Base-by-base conservation (phyloP, 352 stramenopile species). In the Phytophthora sansomeana region DNA sequence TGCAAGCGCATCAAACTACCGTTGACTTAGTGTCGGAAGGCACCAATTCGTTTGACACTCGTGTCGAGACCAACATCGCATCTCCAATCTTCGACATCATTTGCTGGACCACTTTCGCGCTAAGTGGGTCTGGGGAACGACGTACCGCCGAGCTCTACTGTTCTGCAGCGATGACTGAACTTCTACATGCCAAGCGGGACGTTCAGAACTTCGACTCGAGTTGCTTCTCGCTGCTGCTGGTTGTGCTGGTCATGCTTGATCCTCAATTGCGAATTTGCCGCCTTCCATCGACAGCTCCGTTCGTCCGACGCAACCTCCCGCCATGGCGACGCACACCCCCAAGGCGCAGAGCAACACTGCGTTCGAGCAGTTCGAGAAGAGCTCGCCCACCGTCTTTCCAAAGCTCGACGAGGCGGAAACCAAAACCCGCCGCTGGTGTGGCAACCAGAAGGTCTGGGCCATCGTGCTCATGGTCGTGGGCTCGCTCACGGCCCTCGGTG, bases 401-500 rank as follows among this genome's bases (percentile, higher is more conserved):
- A 74, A 75, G 36, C 60, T 75, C 26, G 62, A 79, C 52, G 67
- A 79, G 33, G 8, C 9, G 16, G 19, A 48, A 10, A 21, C 30
- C 5, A 43, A 36, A 2, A 33, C 35, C 14, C 74, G 67, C 24
- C 57, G 70, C 43, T 89, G 82, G 32, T 78, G 80, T n/a, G 41
- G 41, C 14, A 78, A 52, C 29, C 59, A 66, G n/a, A 62, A 72
- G 47, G 66, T 66, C 29, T 72, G 51, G 51, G 72, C 69, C 58
- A 72, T 75, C 32, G 28, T 64, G 16, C 61, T 83, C 26, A 74
- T 87, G 41, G 55, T 50, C 28, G 36, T 80, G 35, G 83, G 75
- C 21, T 69, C 33, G 24, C 43, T 86, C 14, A 65, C 85, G 8
- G 48, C 84, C 16, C 51, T 89, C 39, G 19, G 78, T n/a, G 71